These are phyloP conservation scores for Medicago ruthenica DNA, from an alignment of 306 rosid species.

Conservation along the genomic window DNA sequence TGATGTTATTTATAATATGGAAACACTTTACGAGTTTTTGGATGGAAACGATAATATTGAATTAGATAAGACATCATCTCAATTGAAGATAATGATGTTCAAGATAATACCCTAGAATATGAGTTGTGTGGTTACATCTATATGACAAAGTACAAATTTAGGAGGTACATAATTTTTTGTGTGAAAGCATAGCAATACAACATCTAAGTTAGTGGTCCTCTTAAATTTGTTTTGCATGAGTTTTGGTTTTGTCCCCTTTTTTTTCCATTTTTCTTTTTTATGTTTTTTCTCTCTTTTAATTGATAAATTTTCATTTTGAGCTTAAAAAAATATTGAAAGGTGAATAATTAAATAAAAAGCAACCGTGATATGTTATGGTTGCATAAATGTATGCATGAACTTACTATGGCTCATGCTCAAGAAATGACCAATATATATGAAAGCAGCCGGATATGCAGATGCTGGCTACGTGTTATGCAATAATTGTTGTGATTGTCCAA, in stretches of 20 bases:
- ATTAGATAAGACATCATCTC: no score
- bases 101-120: no score
- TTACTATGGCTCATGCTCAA: conserved; percentile 34
- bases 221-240: neutral
- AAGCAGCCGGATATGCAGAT: conserved; percentile 42
- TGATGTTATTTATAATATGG: neutral
- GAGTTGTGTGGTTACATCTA: no score
- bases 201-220: neutral
- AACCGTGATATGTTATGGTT: neutral
- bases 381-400: neutral
- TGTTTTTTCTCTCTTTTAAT: neutral
- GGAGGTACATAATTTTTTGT: no score
- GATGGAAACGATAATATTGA: no score
- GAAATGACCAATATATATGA: conserved; percentile 29
- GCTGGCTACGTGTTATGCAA: conserved; percentile 57
- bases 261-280: neutral
- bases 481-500: conserved; percentile 50
- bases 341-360: neutral
- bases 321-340: neutral
- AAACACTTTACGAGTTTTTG: neutral
- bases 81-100: no score
- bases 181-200: neutral
- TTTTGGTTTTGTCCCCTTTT: neutral
- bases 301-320: neutral
- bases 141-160: no score